Evolutionary conservation across 106 monocot species (phyloP).

Genomic region (Dendrobium catenatum): DNA sequence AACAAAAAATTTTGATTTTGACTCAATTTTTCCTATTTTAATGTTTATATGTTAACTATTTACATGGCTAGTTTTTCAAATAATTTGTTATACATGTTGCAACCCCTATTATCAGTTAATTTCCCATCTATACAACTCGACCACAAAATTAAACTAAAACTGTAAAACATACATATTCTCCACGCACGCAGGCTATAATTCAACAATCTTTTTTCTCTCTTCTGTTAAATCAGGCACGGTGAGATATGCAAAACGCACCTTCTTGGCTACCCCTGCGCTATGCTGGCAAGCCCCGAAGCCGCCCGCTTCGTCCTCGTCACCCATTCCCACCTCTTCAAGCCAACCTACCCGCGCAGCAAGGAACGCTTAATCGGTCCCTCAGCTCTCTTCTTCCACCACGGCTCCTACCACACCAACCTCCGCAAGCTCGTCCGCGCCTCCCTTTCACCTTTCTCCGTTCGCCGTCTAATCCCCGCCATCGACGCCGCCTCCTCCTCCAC

Average conservation of each 20-base stretch:
- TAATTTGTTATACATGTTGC: too few relatives aligned
- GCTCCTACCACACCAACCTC: slow-evolving; percentile 50
- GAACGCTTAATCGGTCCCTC: slow-evolving; percentile 64
- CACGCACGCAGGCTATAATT: too few relatives aligned
- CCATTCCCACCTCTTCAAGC: slow-evolving; percentile 55
- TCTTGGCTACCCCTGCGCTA: slow-evolving; percentile 64
- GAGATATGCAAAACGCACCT: slow-evolving; percentile 68
- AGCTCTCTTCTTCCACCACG: slow-evolving; percentile 87
- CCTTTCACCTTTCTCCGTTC: slow-evolving; percentile 38
- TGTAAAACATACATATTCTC: too few relatives aligned
- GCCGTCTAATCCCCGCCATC: slow-evolving; percentile 32
- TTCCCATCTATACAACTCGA: too few relatives aligned
- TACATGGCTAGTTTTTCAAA: too few relatives aligned
- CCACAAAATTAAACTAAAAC: too few relatives aligned
- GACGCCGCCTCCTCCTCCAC: slow-evolving; percentile 24
- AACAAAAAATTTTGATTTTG: too few relatives aligned
- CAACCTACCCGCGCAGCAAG: slow-evolving; percentile 78
- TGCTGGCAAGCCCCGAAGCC: slow-evolving; percentile 78
- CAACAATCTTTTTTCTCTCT: too few relatives aligned
- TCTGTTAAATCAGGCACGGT: slow-evolving; percentile 30
- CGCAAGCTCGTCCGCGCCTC: slow-evolving; percentile 42
- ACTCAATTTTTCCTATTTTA: too few relatives aligned
- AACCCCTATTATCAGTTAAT: too few relatives aligned
- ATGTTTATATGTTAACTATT: too few relatives aligned
- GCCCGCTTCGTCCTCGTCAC: slow-evolving; percentile 58